These are phyloP conservation scores for Suillus fuscotomentosus DNA, from an alignment of 768 basidiomycete genomes.

Conservation along the genomic window DNA sequence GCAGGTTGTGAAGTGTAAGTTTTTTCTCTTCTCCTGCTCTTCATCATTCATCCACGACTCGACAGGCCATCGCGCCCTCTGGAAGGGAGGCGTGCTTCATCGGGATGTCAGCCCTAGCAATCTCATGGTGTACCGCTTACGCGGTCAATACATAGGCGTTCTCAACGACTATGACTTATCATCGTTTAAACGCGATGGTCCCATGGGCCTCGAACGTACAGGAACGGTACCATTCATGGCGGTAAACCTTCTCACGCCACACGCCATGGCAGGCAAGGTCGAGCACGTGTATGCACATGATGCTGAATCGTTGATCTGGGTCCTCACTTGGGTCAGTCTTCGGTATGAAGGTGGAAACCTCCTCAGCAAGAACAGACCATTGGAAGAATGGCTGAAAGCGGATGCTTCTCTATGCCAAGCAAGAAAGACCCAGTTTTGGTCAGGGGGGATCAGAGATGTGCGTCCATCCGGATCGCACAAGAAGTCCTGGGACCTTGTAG, in stretches of 20 bases:
- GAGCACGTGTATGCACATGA: constrained; percentile 2
- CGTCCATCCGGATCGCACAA: not conserved
- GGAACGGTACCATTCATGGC: constrained; percentile 15
- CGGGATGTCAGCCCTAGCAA: not conserved
- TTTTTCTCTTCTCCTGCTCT: not conserved
- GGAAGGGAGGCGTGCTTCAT: not conserved
- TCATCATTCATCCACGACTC: not conserved
- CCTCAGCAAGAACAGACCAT: not conserved
- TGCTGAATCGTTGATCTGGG: constrained; percentile 6
- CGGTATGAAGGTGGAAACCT: constrained; percentile 1
- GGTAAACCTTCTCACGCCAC: not conserved
- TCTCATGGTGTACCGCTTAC: not conserved
- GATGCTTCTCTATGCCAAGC: not conserved
- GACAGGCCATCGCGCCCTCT: constrained; percentile 11
- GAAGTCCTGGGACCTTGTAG: not conserved
- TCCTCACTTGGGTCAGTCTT: not conserved
- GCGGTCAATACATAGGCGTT: not conserved
- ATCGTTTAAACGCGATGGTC: not conserved
- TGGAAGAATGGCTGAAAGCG: not conserved
- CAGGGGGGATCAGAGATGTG: not conserved
- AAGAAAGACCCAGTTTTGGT: not conserved
- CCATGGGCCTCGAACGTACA: constrained; percentile 2
- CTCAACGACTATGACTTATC: constrained; percentile 8
- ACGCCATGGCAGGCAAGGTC: not conserved
- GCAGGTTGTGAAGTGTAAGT: constrained; percentile 2